Conservation (phyloP, 331 rosid species). For the Erythrophleum ivorense region DNA sequence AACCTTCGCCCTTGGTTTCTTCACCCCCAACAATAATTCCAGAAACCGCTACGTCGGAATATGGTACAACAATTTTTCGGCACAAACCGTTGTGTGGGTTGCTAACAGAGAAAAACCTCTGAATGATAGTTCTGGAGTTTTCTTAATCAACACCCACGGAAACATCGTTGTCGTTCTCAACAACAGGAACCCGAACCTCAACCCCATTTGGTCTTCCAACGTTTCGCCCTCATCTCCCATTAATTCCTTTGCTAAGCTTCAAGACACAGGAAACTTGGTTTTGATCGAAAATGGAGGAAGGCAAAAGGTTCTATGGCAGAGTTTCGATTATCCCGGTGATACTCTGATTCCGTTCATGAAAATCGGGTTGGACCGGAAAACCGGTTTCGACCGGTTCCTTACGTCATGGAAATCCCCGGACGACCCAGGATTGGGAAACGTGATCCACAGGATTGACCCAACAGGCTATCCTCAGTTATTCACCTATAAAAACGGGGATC, state of each 20-base stretch:
- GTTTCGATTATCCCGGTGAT: slow-evolving; percentile 47
- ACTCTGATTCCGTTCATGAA: slow-evolving; percentile 54
- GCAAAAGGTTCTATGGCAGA: slow-evolving; percentile 35
- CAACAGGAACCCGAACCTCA: background rate
- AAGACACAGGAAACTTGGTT: slow-evolving; percentile 12
- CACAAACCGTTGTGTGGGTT: slow-evolving; percentile 52
- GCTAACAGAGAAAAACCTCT: slow-evolving; percentile 55
- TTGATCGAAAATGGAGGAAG: background rate
- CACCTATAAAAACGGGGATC: slow-evolving; percentile 20
- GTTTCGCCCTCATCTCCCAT: background rate
- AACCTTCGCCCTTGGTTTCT: slow-evolving; percentile 55
- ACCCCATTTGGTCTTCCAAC: slow-evolving; percentile 52
- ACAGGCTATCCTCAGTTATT: slow-evolving; percentile 59
- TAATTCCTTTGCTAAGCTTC: slow-evolving; percentile 15
- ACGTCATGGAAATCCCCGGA: slow-evolving; percentile 57
- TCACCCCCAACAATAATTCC: slow-evolving; percentile 30
- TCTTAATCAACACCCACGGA: slow-evolving; percentile 39
- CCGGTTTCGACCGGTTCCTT: slow-evolving; percentile 52
- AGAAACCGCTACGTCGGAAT: slow-evolving; percentile 41
- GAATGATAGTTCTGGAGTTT: slow-evolving; percentile 29
- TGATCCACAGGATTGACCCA: slow-evolving; percentile 16
- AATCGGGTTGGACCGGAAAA: slow-evolving; percentile 52
- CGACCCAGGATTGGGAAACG: slow-evolving; percentile 61
- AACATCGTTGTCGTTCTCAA: slow-evolving; percentile 39
- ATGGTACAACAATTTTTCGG: slow-evolving; percentile 43